phyloP scores from a whole-genome alignment of 148 eudicot species.

The Suaeda aralocaspica region DNA sequence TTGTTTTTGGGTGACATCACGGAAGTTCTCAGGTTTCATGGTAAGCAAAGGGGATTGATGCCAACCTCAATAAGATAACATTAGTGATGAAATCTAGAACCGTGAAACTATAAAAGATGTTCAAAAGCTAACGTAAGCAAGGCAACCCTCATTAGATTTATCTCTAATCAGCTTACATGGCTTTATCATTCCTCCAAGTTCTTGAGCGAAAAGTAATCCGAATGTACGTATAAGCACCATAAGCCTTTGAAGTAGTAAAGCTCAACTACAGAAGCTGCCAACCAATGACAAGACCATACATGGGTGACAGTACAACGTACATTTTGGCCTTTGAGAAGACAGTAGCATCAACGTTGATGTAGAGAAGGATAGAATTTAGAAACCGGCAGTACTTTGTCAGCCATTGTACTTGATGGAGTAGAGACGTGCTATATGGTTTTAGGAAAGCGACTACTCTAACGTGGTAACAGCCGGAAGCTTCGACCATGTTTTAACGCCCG shows the following conservation, averaged over 20 bases:
- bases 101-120: background rate
- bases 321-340: background rate
- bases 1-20: background rate
- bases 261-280: background rate
- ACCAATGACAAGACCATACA: background rate
- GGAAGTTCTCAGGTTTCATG: background rate
- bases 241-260: background rate
- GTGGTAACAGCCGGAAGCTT: too few relatives aligned
- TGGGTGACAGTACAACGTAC: background rate
- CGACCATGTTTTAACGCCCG: too few relatives aligned
- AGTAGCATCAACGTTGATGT: background rate
- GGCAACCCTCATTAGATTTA: background rate
- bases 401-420: too few relatives aligned
- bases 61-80: too few relatives aligned
- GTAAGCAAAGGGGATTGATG: background rate
- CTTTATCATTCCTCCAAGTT: background rate
- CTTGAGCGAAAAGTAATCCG: background rate
- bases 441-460: too few relatives aligned
- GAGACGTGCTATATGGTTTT: too few relatives aligned
- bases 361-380: background rate
- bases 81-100: background rate
- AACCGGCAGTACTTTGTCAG: too few relatives aligned
- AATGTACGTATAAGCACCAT: background rate
- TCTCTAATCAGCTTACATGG: background rate
- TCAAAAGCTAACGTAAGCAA: background rate